Evolutionary conservation across 176 grass and related monocot genomes (phyloP).

Genomic region (Cenchrus fungigraminus): DNA sequence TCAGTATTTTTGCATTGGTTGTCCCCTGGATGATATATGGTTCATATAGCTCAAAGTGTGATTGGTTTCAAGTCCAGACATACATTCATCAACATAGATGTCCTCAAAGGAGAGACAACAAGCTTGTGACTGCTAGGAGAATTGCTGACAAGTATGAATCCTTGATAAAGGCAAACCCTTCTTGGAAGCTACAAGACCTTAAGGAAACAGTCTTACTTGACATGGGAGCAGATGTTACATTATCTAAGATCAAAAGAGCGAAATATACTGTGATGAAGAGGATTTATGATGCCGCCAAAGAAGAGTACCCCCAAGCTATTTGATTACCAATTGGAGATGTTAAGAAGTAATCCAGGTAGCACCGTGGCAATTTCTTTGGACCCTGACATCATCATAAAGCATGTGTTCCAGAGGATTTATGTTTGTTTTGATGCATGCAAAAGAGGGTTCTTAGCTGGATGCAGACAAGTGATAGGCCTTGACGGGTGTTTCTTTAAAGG

Average conservation of each 20-base stretch:
- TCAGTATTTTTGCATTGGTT: not conserved
- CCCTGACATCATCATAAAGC: not conserved
- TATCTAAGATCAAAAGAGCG: not conserved
- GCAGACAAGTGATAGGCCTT: not conserved
- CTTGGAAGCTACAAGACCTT: not conserved
- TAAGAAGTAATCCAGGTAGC: not conserved
- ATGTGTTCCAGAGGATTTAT: not conserved
- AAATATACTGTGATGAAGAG: not conserved
- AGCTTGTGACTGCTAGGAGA: not conserved
- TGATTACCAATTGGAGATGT: not conserved
- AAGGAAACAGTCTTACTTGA: not conserved
- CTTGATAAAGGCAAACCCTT: not conserved
- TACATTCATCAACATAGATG: not conserved
- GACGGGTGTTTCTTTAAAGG: not conserved
- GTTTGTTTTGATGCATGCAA: not conserved
- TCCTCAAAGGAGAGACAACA: not conserved
- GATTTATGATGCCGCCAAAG: not conserved
- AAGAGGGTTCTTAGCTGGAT: not conserved
- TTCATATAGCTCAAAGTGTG: not conserved
- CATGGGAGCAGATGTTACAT: too few relatives aligned
- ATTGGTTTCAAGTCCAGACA: not conserved
- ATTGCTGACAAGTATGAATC: not conserved
- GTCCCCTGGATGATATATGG: not conserved
- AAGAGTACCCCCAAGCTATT: not conserved
- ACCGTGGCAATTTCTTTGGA: not conserved